Evolutionary conservation across 1,284 basidiomycete species (phyloP).

Genomic region (Trichosporon sp.): DNA sequence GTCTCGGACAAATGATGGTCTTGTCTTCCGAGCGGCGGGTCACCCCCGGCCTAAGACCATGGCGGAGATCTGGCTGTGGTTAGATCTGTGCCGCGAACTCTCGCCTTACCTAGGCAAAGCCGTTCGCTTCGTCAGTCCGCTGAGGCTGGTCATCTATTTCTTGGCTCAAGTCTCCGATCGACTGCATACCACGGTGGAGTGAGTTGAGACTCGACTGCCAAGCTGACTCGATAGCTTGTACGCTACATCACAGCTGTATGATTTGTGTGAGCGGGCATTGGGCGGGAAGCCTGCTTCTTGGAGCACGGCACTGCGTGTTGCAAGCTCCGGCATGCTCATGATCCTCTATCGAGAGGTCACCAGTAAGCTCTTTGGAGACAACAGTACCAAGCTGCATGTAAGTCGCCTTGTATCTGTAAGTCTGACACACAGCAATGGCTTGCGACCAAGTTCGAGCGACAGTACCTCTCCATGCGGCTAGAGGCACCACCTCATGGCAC

Average conservation of each 20-base stretch:
- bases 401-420: background rate
- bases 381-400: background rate
- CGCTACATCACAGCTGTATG: conserved; percentile 7
- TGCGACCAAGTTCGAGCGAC: conserved; percentile 64
- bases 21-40: background rate
- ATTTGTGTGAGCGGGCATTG: conserved; percentile 4
- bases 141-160: conserved; percentile 2
- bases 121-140: background rate
- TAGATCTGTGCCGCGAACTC: conserved; percentile 8
- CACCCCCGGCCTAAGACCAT: background rate
- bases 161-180: background rate
- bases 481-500: conserved; percentile 67
- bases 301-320: conserved; percentile 3
- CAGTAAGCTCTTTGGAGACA: background rate
- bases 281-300: conserved; percentile 4
- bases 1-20: background rate
- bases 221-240: conserved; percentile 3
- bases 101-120: background rate
- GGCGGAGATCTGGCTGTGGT: conserved; percentile 6
- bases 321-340: background rate
- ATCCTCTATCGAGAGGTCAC: background rate
- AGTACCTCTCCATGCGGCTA: conserved; percentile 68
- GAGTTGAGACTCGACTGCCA: background rate
- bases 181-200: background rate
- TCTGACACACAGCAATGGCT: conserved; percentile 56